Evolutionary conservation across 192 early-diverging fungal species (phyloP).

Genomic region (Coemansia sp.): DNA sequence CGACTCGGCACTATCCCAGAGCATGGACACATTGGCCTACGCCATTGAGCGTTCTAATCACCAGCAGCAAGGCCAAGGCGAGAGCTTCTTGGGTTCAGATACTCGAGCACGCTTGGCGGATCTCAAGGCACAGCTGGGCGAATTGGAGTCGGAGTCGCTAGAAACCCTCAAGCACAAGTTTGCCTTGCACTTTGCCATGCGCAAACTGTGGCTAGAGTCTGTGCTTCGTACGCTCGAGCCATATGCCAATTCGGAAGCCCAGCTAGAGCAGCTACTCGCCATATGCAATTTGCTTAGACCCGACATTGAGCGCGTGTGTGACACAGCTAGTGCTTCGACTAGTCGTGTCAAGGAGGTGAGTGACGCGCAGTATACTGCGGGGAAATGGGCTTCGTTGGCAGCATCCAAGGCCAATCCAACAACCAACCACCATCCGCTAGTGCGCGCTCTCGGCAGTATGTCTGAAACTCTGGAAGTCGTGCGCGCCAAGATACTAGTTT

Average conservation of each 20-base stretch:
- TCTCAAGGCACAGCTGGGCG: not conserved
- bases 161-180: conserved; percentile 18
- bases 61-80: not conserved
- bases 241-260: not conserved
- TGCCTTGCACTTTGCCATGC: conserved; percentile 25
- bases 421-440: conserved; percentile 5
- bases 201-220: conserved; percentile 24
- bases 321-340: not conserved
- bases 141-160: conserved; percentile 1
- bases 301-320: not conserved
- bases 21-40: not conserved
- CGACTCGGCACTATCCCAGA: not conserved
- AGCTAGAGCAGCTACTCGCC: not conserved
- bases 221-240: conserved; percentile 6
- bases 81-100: not conserved
- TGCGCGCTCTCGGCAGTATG: conserved; percentile 24
- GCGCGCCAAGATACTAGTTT: conserved; percentile 31
- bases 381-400: conserved; percentile 26
- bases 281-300: not conserved
- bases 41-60: not conserved
- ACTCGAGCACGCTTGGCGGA: not conserved
- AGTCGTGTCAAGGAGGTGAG: conserved; percentile 2
- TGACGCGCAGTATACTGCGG: conserved; percentile 29
- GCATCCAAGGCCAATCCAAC: not conserved
- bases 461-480: conserved; percentile 16